These are phyloP conservation scores for Talaromyces sp. DNA, from an alignment of 2,329 filamentous ascomycete genomes.

Conservation along the genomic window DNA sequence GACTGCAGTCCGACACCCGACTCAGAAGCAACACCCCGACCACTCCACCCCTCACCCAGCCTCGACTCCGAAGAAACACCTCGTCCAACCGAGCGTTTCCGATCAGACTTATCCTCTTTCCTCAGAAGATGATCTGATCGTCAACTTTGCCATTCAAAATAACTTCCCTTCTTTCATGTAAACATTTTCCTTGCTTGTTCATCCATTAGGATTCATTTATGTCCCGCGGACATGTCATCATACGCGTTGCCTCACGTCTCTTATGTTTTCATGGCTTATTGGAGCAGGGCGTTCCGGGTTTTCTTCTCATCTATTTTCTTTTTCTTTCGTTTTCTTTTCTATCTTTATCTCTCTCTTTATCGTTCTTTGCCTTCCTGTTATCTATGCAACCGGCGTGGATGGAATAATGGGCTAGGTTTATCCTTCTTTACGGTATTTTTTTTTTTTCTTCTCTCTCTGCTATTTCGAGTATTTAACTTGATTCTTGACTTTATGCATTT, in stretches of 20 bases:
- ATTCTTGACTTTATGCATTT: no score
- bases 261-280: slow-evolving; percentile 25
- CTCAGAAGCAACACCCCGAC: slow-evolving; percentile 38
- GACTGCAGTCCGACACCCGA: slow-evolving; percentile 29
- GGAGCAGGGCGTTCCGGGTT: slow-evolving; percentile 25
- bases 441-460: slow-evolving; percentile 1
- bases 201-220: not conserved
- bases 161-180: slow-evolving; percentile 21
- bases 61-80: slow-evolving; percentile 32
- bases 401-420: not conserved
- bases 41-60: slow-evolving; percentile 32
- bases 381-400: slow-evolving; percentile 3
- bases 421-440: not conserved
- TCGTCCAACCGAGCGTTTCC: slow-evolving; percentile 28
- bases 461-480: slow-evolving; percentile 12
- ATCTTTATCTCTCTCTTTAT: no score
- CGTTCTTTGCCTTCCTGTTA: no score
- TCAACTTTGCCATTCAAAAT: not conserved
- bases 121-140: not conserved
- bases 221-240: slow-evolving; percentile 21
- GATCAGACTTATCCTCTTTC: slow-evolving; percentile 8
- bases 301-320: slow-evolving; percentile 5
- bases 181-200: slow-evolving; percentile 15
- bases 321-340: not conserved
- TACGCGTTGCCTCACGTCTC: slow-evolving; percentile 25